Conservation (phyloP, 352 stramenopile species). For the Phytopythium chamaehyphon region DNA sequence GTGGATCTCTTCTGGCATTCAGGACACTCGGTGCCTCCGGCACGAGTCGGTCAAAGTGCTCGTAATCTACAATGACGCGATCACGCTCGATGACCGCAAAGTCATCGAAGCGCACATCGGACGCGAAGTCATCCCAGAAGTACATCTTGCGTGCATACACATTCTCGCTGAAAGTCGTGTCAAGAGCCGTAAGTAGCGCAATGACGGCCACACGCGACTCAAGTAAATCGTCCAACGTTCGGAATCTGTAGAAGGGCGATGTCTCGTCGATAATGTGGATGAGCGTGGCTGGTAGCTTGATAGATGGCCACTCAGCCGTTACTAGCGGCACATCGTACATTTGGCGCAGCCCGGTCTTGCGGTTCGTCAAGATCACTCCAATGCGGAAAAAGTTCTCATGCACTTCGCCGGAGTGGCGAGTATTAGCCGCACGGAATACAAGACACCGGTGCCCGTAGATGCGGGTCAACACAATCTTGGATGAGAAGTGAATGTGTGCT, state of each 20-base stretch:
- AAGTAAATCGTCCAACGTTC: constrained; percentile 63
- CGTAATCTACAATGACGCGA: constrained; percentile 61
- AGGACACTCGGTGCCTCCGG: constrained; percentile 14
- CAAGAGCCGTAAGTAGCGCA: constrained; percentile 71
- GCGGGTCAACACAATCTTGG: constrained; percentile 53
- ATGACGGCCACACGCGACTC: constrained; percentile 74
- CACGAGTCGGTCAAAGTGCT: constrained; percentile 56
- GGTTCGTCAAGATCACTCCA: constrained; percentile 78
- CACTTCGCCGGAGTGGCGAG: constrained; percentile 71
- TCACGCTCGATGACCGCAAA: constrained; percentile 72
- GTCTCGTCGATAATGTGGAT: constrained; percentile 81
- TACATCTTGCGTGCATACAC: constrained; percentile 87
- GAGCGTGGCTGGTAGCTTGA: constrained; percentile 75
- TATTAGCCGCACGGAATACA: constrained; percentile 79
- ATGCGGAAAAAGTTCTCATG: constrained; percentile 83
- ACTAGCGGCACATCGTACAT: constrained; percentile 83
- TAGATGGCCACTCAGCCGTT: constrained; percentile 74
- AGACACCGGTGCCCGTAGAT: constrained; percentile 77
- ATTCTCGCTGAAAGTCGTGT: constrained; percentile 84
- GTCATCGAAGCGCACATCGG: constrained; percentile 71
- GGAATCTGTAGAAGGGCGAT: constrained; percentile 78
- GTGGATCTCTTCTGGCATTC: constrained; percentile 12
- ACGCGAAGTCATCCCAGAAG: constrained; percentile 86
- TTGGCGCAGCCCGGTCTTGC: constrained; percentile 71
- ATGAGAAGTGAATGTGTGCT: constrained; percentile 82